Conservation (phyloP, 2,329 filamentous ascomycete species). For the Ambrosiella beaveri region DNA sequence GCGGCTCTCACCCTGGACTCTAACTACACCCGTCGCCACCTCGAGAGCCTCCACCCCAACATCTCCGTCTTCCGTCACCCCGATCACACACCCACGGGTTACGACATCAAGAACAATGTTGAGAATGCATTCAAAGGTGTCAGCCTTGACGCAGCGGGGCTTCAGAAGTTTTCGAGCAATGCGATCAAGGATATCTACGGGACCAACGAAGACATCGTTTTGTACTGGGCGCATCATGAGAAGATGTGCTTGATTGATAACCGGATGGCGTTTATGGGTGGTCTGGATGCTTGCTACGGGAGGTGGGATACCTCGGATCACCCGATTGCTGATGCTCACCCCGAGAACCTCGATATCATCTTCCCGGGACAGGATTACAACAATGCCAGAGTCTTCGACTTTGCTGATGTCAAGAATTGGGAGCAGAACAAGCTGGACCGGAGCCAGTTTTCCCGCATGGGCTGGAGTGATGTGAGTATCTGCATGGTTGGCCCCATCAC, state of each 20-base stretch:
- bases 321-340: slow-evolving; percentile 69
- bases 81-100: slow-evolving; percentile 62
- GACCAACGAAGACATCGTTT: slow-evolving; percentile 58
- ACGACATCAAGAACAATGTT: slow-evolving; percentile 50
- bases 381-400: slow-evolving; percentile 71
- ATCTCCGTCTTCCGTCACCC: slow-evolving; percentile 83
- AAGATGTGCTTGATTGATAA: slow-evolving; percentile 74
- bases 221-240: slow-evolving; percentile 90
- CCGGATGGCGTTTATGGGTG: slow-evolving; percentile 75
- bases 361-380: slow-evolving; percentile 91
- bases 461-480: slow-evolving; percentile 76
- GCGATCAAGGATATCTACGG: slow-evolving; percentile 67
- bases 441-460: slow-evolving; percentile 67
- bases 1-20: slow-evolving; percentile 57
- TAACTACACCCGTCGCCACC: slow-evolving; percentile 58
- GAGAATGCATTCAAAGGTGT: slow-evolving; percentile 38
- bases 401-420: slow-evolving; percentile 60
- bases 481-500: slow-evolving; percentile 60
- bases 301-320: slow-evolving; percentile 63
- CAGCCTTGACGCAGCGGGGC: slow-evolving; percentile 31
- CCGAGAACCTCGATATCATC: slow-evolving; percentile 56
- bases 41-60: slow-evolving; percentile 65
- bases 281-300: slow-evolving; percentile 73
- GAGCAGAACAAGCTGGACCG: slow-evolving; percentile 76
- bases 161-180: slow-evolving; percentile 52